These are phyloP conservation scores for Helichrysum umbraculigerum DNA, from an alignment of 129 eudicot species.

Conservation along the genomic window DNA sequence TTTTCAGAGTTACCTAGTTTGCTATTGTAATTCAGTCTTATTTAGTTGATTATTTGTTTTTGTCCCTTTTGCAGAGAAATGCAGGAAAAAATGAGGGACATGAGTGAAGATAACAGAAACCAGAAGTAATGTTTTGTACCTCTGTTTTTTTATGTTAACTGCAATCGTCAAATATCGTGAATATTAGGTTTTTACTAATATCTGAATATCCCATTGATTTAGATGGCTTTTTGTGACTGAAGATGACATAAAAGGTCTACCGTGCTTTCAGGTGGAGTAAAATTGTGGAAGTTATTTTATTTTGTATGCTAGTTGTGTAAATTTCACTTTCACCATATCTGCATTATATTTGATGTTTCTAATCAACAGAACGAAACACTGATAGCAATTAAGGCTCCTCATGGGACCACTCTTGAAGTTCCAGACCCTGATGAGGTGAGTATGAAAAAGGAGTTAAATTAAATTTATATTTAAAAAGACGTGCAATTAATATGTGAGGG, in stretches of 20 bases:
- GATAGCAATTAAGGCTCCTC: slow-evolving; percentile 98
- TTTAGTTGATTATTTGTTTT: slow-evolving; percentile 23
- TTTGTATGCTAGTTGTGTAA: slow-evolving; percentile 12
- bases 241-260: slow-evolving; percentile 87
- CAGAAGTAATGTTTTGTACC: slow-evolving; percentile 54
- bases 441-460: slow-evolving; percentile 6
- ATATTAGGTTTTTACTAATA: slow-evolving; percentile 4
- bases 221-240: slow-evolving; percentile 99
- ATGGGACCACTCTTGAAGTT: slow-evolving; percentile 98
- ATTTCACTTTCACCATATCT: background rate
- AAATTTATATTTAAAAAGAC: background rate
- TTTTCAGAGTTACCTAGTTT: slow-evolving; percentile 26
- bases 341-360: slow-evolving; percentile 15
- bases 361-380: slow-evolving; percentile 83
- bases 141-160: background rate
- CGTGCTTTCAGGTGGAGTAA: slow-evolving; percentile 76
- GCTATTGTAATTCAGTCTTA: slow-evolving; percentile 8
- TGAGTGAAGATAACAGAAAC: slow-evolving; percentile 82
- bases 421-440: slow-evolving; percentile 99
- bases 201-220: slow-evolving; percentile 12
- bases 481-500: slow-evolving; percentile 25
- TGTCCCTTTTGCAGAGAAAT: slow-evolving; percentile 60
- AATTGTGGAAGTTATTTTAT: background rate
- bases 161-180: background rate
- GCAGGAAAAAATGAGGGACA: slow-evolving; percentile 84